Conservation (phyloP, 2,329 filamentous ascomycete genomes). For the Penicillium sp. region DNA sequence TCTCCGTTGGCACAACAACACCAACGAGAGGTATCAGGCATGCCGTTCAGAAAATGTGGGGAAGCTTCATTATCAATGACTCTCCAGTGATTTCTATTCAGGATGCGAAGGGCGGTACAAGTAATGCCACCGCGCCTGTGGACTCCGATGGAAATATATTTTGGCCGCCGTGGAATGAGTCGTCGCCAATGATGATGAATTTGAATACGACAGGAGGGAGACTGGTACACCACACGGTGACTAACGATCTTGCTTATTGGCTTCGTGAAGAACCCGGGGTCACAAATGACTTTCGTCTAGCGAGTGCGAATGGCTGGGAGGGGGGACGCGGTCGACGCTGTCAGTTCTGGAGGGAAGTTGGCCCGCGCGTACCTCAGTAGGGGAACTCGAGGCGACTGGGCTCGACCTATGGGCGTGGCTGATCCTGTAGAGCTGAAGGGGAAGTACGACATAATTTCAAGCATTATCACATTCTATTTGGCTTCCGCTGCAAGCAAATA, state of each 20-base stretch:
- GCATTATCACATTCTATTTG: too few species aligned
- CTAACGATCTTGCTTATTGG: conserved; percentile 26
- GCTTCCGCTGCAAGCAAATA: too few species aligned
- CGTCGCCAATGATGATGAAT: conserved; percentile 42
- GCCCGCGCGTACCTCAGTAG: conserved; percentile 3
- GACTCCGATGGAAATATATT: conserved; percentile 25
- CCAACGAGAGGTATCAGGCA: conserved; percentile 32
- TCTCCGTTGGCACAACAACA: conserved; percentile 16
- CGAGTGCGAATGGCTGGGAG: conserved; percentile 49
- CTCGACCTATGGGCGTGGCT: too few species aligned
- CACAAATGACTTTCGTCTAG: conserved; percentile 42
- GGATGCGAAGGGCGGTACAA: conserved; percentile 18
- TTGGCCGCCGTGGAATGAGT: conserved; percentile 39
- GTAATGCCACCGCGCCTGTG: conserved; percentile 19
- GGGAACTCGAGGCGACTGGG: too few species aligned
- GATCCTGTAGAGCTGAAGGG: too few species aligned
- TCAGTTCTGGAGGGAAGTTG: conserved; percentile 43
- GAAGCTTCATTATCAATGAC: conserved; percentile 47
- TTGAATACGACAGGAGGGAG: conserved; percentile 49
- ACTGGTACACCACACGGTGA: conserved; percentile 11
- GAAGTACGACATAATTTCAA: too few species aligned
- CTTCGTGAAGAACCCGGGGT: conserved; percentile 29
- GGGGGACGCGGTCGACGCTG: conserved; percentile 48
- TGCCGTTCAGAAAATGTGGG: conserved; percentile 47
- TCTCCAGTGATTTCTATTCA: conserved; percentile 32